Conservation (phyloP, 2,329 filamentous ascomycete species). For the Pseudogymnoascus pannorum region DNA sequence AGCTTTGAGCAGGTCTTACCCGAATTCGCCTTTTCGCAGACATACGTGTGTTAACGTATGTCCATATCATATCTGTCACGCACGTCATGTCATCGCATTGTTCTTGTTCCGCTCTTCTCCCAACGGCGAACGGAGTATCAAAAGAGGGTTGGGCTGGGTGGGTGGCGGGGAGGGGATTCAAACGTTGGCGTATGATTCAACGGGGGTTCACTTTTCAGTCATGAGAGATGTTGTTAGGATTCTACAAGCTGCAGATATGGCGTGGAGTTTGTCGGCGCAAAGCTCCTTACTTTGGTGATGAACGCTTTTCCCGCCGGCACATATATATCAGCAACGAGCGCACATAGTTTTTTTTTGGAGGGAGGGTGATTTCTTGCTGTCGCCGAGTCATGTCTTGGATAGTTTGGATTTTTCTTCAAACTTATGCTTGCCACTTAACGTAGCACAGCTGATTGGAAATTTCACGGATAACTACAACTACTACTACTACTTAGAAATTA, state of each 20-base stretch:
- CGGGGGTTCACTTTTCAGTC: constrained; percentile 2
- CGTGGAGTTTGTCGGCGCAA: constrained; percentile 6
- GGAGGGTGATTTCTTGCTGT: not conserved
- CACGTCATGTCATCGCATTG: constrained; percentile 6
- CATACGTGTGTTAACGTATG: constrained; percentile 2
- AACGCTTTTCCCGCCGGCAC: not conserved
- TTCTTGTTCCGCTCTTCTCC: constrained; percentile 7
- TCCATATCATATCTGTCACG: not conserved
- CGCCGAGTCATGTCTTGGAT: constrained; percentile 1
- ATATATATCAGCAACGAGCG: constrained; percentile 8
- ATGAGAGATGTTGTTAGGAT: constrained; percentile 4
- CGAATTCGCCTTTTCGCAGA: constrained; percentile 3
- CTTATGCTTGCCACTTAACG: not conserved
- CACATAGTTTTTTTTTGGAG: constrained; percentile 6
- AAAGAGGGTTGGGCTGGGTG: constrained; percentile 8
- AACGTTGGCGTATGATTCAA: constrained; percentile 4
- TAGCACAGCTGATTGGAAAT: constrained; percentile 1
- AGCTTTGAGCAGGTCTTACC: not conserved
- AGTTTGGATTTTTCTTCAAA: not conserved
- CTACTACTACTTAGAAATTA: constrained; percentile 4
- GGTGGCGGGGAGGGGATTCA: not conserved
- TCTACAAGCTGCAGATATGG: constrained; percentile 4
- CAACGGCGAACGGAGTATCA: constrained; percentile 8
- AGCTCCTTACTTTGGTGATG: not conserved
- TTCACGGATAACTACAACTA: constrained; percentile 2